Evolutionary conservation across 176 grass and related monocot species (phyloP).

Genomic region (Triticum urartu): DNA sequence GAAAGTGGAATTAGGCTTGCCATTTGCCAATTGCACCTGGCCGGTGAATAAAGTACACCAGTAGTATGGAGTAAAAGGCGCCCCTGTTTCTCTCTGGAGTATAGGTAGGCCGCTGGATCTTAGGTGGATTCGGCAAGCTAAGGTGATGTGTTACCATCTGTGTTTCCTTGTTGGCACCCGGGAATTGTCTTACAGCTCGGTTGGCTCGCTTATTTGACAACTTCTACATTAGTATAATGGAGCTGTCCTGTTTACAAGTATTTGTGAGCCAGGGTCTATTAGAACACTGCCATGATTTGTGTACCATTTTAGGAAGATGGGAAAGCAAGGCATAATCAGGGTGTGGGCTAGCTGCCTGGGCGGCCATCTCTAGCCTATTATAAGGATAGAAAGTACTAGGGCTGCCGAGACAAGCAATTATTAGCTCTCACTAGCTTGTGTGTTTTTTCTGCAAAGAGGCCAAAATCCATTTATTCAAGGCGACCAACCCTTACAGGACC

Average conservation of each 20-base stretch:
- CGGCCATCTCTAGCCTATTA: not conserved
- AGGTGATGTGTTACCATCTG: not conserved
- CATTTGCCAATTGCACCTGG: not conserved
- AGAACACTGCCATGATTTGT: not conserved
- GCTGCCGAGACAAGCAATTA: not conserved
- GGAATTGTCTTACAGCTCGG: not conserved
- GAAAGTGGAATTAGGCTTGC: not conserved
- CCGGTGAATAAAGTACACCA: not conserved
- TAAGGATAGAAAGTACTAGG: not conserved
- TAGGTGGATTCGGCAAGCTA: constrained; percentile 1
- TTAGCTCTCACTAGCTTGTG: not conserved
- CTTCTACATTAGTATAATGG: not conserved
- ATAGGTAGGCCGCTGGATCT: not conserved
- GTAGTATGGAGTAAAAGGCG: not conserved
- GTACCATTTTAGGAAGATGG: not conserved
- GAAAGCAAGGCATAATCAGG: not conserved
- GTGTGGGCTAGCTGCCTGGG: not conserved
- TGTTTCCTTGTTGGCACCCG: not conserved
- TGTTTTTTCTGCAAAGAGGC: not conserved
- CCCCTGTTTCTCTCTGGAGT: not conserved
- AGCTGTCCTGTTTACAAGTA: not conserved
- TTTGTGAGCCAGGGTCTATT: constrained; percentile 13
- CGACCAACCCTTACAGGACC: too few species aligned
- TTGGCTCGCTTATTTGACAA: not conserved
- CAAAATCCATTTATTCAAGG: too few species aligned